Conservation (phyloP, 371 early-diverging fungal genomes). For the Blakeslea trispora region DNA sequence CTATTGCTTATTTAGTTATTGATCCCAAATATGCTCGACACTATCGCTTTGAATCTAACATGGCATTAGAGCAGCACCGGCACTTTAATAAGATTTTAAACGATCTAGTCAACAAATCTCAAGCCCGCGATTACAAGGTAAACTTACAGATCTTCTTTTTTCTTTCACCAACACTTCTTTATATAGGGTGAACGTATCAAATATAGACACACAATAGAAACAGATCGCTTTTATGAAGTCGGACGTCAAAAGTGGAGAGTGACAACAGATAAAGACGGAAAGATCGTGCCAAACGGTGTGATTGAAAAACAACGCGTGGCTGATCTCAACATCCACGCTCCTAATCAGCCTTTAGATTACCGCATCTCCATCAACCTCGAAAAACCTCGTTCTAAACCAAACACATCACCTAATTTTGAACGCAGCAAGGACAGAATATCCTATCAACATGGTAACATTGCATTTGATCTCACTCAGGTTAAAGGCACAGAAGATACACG, state of each 20-base stretch:
- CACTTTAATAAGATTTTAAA: conserved; percentile 69
- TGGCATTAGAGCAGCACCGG: conserved; percentile 69
- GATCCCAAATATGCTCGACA: conserved; percentile 3
- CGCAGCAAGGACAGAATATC: conserved; percentile 77
- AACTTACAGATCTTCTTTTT: too few relatives aligned
- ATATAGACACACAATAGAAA: conserved; percentile 71
- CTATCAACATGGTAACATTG: conserved; percentile 72
- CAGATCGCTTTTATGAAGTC: conserved; percentile 60
- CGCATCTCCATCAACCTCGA: conserved; percentile 76
- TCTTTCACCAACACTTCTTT: neutral
- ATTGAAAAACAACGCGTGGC: conserved; percentile 68
- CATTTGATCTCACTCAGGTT: conserved; percentile 79
- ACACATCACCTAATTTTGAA: conserved; percentile 42
- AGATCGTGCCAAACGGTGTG: conserved; percentile 61
- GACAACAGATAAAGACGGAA: conserved; percentile 56
- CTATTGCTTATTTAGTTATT: too few relatives aligned
- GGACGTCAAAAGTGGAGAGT: conserved; percentile 57
- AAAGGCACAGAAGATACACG: conserved; percentile 42
- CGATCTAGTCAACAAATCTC: conserved; percentile 53
- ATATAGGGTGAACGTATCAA: conserved; percentile 49
- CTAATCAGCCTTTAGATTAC: conserved; percentile 69
- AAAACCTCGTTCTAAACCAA: conserved; percentile 55
- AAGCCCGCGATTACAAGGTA: conserved; percentile 48
- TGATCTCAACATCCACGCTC: conserved; percentile 72
- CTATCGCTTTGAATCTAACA: conserved; percentile 68